Evolutionary conservation across 2,329 filamentous ascomycete species (phyloP).

Genomic region (Aspergillus nomiae): DNA sequence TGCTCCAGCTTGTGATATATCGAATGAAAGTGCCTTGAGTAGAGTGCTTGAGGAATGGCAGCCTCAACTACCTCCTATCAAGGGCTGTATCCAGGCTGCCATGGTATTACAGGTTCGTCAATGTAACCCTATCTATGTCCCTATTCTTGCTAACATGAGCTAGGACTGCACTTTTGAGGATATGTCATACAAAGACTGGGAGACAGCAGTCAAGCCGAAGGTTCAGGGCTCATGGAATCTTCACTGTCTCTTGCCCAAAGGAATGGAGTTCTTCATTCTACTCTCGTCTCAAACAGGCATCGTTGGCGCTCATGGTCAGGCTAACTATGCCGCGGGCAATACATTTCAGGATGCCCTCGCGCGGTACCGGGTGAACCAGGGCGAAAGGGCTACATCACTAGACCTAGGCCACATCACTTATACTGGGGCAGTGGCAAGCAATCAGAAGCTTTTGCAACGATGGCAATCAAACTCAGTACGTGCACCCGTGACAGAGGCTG

Average conservation of each 20-base stretch:
- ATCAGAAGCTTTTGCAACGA: slow-evolving; percentile 2
- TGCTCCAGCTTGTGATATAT: slow-evolving; percentile 11
- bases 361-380: neutral
- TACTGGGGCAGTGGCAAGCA: slow-evolving; percentile 27
- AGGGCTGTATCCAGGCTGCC: slow-evolving; percentile 13
- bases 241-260: neutral
- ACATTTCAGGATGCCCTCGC: neutral
- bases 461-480: neutral
- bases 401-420: slow-evolving; percentile 28
- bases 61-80: slow-evolving; percentile 10
- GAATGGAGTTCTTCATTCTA: slow-evolving; percentile 8
- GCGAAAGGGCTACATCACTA: slow-evolving; percentile 9
- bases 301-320: neutral
- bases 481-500: no score
- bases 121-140: no score
- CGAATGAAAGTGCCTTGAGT: neutral
- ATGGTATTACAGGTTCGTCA: slow-evolving; percentile 10
- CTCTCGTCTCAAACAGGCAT: slow-evolving; percentile 1
- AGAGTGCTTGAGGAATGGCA: neutral
- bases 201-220: neutral
- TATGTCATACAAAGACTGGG: neutral
- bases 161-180: slow-evolving; percentile 34
- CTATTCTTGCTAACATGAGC: no score
- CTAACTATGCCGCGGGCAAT: slow-evolving; percentile 2
- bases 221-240: slow-evolving; percentile 1